Evolutionary conservation across 768 basidiomycete genomes (phyloP).

Genomic region (Suillus hirtellus): DNA sequence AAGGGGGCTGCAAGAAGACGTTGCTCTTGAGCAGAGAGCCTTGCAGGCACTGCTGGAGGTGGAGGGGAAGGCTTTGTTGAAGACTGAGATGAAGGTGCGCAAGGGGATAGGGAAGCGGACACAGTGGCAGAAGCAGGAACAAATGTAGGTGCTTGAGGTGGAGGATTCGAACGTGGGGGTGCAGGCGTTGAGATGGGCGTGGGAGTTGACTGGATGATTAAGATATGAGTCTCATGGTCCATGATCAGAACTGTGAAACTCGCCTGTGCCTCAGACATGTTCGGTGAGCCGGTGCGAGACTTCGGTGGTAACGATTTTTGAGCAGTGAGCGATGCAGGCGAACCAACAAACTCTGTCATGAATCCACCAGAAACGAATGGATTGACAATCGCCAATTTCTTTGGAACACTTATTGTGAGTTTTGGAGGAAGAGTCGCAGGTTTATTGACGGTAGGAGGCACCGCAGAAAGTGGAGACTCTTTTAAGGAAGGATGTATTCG

Average conservation of each 20-base stretch:
- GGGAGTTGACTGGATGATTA: constrained; percentile 6
- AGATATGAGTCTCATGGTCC: background rate
- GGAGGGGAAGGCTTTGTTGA: constrained; percentile 16
- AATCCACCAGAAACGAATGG: constrained; percentile 56
- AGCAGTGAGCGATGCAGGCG: constrained; percentile 23
- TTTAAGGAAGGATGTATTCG: constrained; percentile 12
- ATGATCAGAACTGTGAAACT: constrained; percentile 1
- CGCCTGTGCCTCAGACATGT: constrained; percentile 9
- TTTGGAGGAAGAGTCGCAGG: constrained; percentile 8
- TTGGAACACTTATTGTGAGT: constrained; percentile 10
- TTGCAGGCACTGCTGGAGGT: constrained; percentile 12
- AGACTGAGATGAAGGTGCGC: background rate
- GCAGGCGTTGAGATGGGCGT: background rate
- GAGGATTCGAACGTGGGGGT: background rate
- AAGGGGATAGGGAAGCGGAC: background rate
- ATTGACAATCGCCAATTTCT: constrained; percentile 33
- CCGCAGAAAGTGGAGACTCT: constrained; percentile 5
- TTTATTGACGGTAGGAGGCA: constrained; percentile 13
- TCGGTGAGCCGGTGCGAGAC: constrained; percentile 12
- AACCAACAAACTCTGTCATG: constrained; percentile 44
- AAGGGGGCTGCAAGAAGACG: constrained; percentile 1
- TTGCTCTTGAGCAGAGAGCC: constrained; percentile 17
- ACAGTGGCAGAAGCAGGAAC: constrained; percentile 8
- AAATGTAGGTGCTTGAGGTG: constrained; percentile 24
- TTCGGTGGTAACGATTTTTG: constrained; percentile 17